Evolutionary conservation across 306 rosid genomes (phyloP).

Genomic region (Neltuma alba): DNA sequence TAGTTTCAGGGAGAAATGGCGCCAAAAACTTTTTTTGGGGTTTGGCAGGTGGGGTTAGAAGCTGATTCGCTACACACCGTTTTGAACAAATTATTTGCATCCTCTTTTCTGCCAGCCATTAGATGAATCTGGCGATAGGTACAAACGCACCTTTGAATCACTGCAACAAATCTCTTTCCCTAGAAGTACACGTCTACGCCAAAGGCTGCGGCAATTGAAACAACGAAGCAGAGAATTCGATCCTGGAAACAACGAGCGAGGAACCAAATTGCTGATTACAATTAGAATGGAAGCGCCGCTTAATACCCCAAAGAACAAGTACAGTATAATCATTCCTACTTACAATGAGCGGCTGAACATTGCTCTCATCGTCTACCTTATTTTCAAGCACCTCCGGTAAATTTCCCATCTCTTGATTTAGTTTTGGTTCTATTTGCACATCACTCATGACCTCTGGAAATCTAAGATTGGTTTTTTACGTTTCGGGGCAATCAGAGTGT

Average conservation of each 20-base stretch:
- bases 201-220: neutral
- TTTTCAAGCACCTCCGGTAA: constrained; percentile 80
- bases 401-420: constrained; percentile 12
- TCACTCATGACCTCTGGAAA: neutral
- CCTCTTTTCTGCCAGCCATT: neutral
- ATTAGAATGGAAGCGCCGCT: constrained; percentile 46
- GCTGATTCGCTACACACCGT: neutral
- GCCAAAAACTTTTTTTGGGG: too few relatives aligned
- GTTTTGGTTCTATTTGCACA: neutral
- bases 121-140: neutral
- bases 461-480: neutral
- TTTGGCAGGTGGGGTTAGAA: neutral
- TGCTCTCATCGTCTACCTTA: constrained; percentile 81
- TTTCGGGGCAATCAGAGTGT: neutral
- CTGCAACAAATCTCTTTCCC: neutral
- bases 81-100: neutral
- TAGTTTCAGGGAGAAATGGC: too few relatives aligned
- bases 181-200: neutral
- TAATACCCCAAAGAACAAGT: constrained; percentile 66
- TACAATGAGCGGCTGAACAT: constrained; percentile 94
- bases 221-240: neutral
- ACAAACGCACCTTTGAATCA: neutral
- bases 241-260: neutral
- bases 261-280: neutral
- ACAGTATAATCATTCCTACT: constrained; percentile 87